A percentile compares a stretch with the other conserved stretches of the same genome.
Evolutionary conservation across 1,284 basidiomycete species (phyloP).

Genomic region (Ganoderma leucocontextum): DNA sequence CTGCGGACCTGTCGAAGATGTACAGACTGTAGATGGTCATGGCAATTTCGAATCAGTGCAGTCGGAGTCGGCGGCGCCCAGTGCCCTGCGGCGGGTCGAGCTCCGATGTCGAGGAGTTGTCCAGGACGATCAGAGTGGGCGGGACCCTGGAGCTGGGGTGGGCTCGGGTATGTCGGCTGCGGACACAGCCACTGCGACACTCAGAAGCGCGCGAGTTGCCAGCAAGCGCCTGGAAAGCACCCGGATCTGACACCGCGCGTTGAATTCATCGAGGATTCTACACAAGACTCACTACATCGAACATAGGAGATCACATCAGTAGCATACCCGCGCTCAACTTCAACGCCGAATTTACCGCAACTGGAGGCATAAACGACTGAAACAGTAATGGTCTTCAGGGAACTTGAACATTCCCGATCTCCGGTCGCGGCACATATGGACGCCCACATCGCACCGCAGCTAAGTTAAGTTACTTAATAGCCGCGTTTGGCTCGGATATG

Average conservation of each 20-base stretch:
- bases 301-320: no score
- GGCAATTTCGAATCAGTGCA: neutral
- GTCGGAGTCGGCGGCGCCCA: neutral
- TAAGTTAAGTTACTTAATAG: neutral
- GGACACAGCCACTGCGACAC: neutral
- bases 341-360: no score
- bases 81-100: neutral
- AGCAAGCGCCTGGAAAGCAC: neutral
- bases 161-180: neutral
- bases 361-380: no score
- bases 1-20: slow-evolving; percentile 83
- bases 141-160: no score
- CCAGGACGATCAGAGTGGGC: no score
- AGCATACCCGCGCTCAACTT: no score
- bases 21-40: slow-evolving; percentile 92
- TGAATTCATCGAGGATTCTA: neutral
- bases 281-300: neutral
- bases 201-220: neutral
- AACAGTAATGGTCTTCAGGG: no score
- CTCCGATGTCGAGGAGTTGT: neutral
- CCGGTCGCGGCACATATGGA: neutral
- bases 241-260: neutral
- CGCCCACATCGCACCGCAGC: neutral
- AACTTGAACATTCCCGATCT: no score
- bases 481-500: slow-evolving; percentile 3